phyloP scores from a whole-genome alignment of 108 stramenopile species.

The Epithemia pelagica region DNA sequence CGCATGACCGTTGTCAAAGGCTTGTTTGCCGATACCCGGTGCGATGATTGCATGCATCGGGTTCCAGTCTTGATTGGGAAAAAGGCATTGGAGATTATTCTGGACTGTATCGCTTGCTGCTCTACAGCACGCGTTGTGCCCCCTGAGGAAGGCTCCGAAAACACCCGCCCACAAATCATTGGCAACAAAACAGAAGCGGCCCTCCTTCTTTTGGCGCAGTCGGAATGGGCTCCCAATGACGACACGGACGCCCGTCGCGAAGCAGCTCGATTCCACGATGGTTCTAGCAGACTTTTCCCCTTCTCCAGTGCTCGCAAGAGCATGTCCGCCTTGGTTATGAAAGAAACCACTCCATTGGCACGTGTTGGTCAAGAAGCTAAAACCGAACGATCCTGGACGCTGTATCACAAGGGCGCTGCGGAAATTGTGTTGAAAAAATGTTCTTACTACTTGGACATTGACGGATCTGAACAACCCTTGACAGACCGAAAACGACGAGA shows the following conservation, averaged over 20 bases:
- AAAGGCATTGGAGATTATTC: slow-evolving; percentile 33
- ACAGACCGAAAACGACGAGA: slow-evolving; percentile 38
- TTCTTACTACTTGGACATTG: slow-evolving; percentile 38
- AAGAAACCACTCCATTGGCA: slow-evolving; percentile 6
- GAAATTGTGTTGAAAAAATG: slow-evolving; percentile 55
- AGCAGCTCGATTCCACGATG: slow-evolving; percentile 40
- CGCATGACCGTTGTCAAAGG: slow-evolving; percentile 80
- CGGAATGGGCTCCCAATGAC: slow-evolving; percentile 35
- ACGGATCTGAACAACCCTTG: slow-evolving; percentile 48
- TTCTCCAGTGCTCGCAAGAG: slow-evolving; percentile 57
- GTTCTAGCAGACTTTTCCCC: slow-evolving; percentile 58
- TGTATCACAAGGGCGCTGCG: slow-evolving; percentile 75
- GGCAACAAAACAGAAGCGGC: slow-evolving; percentile 77
- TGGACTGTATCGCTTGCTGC: slow-evolving; percentile 55
- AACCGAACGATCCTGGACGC: slow-evolving; percentile 20
- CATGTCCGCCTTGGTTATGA: slow-evolving; percentile 60
- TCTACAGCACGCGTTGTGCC: slow-evolving; percentile 48
- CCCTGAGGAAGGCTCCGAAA: slow-evolving; percentile 11
- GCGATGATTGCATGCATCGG: slow-evolving; percentile 25
- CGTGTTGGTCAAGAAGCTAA: neutral
- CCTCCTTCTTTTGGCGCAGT: slow-evolving; percentile 45
- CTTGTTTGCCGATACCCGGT: slow-evolving; percentile 40
- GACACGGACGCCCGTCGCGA: slow-evolving; percentile 44
- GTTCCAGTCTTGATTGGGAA: slow-evolving; percentile 21
- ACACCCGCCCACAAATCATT: slow-evolving; percentile 41